phyloP scores from a whole-genome alignment of 176 grass and related monocot genomes.

The Eremochloa ophiuroides region DNA sequence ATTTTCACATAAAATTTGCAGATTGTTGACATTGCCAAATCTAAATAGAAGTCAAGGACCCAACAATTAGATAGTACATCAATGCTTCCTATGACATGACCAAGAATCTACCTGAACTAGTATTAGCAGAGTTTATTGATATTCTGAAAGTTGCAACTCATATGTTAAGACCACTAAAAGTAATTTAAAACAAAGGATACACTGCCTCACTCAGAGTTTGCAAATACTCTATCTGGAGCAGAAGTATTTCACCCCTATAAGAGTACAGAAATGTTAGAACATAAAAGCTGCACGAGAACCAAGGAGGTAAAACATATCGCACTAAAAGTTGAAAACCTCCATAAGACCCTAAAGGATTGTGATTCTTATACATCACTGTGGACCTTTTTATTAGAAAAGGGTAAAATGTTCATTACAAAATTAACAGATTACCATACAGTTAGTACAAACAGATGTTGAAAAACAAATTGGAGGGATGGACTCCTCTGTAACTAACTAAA shows the following conservation, averaged over 20 bases:
- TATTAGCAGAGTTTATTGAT: slow-evolving; percentile 8
- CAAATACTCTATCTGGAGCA: slow-evolving; percentile 75
- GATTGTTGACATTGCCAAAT: slow-evolving; percentile 71
- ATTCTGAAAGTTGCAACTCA: slow-evolving; percentile 19
- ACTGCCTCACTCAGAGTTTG: slow-evolving; percentile 77
- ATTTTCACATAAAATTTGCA: slow-evolving; percentile 81
- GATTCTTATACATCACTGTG: neutral
- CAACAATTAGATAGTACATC: neutral
- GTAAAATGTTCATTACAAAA: neutral
- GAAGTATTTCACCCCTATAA: slow-evolving; percentile 69
- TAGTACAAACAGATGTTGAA: neutral
- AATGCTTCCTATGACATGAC: neutral
- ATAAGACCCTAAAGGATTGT: neutral
- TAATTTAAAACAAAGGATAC: slow-evolving; percentile 61
- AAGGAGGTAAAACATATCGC: neutral
- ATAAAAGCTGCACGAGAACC: neutral
- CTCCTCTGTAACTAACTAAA: slow-evolving; percentile 8
- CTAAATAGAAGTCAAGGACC: slow-evolving; percentile 63
- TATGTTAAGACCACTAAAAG: slow-evolving; percentile 9
- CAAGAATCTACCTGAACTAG: neutral
- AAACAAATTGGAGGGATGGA: neutral
- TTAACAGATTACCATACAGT: neutral
- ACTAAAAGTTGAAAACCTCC: neutral
- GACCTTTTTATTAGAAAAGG: neutral
- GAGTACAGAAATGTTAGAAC: slow-evolving; percentile 35